Conservation (phyloP, 2,329 filamentous ascomycete species). For the Curvularia lunata region DNA sequence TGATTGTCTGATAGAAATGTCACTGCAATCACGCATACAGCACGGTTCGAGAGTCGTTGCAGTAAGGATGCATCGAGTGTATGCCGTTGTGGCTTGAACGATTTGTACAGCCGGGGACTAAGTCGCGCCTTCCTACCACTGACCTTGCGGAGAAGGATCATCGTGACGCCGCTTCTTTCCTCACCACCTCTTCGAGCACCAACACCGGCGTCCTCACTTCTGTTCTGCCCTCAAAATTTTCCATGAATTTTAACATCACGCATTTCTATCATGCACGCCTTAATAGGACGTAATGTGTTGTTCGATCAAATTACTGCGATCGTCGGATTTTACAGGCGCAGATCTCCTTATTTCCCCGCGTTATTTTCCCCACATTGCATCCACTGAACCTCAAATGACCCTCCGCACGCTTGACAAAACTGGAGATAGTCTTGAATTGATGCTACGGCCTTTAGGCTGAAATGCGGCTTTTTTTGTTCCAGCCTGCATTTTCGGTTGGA, state of each 20-base stretch:
- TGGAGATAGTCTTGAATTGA: background rate
- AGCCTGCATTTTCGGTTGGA: constrained; percentile 2
- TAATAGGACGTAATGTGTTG: background rate
- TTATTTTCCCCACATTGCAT: constrained; percentile 5
- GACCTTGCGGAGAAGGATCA: background rate
- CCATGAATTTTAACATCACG: background rate
- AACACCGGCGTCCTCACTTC: background rate
- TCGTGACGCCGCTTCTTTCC: background rate
- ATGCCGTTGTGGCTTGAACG: background rate
- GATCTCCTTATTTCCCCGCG: constrained; percentile 8
- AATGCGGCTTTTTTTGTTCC: constrained; percentile 8
- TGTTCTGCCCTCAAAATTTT: background rate
- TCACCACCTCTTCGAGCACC: background rate
- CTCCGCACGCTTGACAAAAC: constrained; percentile 13
- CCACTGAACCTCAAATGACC: constrained; percentile 2
- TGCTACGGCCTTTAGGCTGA: constrained; percentile 17
- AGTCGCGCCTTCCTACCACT: background rate
- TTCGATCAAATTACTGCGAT: background rate
- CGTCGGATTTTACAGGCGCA: background rate
- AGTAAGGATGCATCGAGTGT: background rate
- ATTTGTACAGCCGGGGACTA: background rate
- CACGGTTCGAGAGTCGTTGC: background rate
- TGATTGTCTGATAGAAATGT: background rate
- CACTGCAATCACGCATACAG: background rate
- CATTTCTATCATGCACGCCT: background rate